Percentiles rank a stretch among this genome's conserved stretches.
Conservation (phyloP, 164 flowering plant species). For the Dillenia turbinata region DNA sequence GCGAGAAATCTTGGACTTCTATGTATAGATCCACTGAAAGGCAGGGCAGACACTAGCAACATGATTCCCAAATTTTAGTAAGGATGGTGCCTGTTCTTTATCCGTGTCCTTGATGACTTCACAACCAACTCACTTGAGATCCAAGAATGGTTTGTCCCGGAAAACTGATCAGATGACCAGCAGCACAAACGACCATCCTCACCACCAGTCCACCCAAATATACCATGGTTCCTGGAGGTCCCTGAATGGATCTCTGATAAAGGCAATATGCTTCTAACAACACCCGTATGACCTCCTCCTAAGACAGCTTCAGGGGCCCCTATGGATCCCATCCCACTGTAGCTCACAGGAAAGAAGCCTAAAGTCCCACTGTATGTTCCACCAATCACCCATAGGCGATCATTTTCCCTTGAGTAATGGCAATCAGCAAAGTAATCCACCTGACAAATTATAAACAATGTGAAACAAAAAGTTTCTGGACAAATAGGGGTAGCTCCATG, state of each 20-base stretch:
- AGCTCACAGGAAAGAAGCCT: constrained; percentile 82
- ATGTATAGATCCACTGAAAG: no score
- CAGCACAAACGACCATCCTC: constrained; percentile 99
- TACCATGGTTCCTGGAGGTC: constrained; percentile 24
- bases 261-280: constrained; percentile 70
- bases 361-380: constrained; percentile 76
- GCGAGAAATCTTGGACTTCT: no score
- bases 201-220: constrained; percentile 96
- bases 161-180: constrained; percentile 68
- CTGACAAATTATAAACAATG: constrained; percentile 31
- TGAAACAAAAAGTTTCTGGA: no score
- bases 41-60: no score
- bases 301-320: constrained; percentile 77
- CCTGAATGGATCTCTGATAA: constrained; percentile 28
- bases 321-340: constrained; percentile 34
- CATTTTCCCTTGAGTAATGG: constrained; percentile 52
- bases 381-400: constrained; percentile 75
- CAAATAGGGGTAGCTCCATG: no score
- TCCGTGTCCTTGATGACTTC: constrained; percentile 37
- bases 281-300: constrained; percentile 71
- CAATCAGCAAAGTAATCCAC: constrained; percentile 96
- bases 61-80: constrained; percentile 24
- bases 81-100: constrained; percentile 58
- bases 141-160: constrained; percentile 59
- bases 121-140: constrained; percentile 58